phyloP scores from a whole-genome alignment of 176 grass and related monocot species.

The Aegilops longissima region DNA sequence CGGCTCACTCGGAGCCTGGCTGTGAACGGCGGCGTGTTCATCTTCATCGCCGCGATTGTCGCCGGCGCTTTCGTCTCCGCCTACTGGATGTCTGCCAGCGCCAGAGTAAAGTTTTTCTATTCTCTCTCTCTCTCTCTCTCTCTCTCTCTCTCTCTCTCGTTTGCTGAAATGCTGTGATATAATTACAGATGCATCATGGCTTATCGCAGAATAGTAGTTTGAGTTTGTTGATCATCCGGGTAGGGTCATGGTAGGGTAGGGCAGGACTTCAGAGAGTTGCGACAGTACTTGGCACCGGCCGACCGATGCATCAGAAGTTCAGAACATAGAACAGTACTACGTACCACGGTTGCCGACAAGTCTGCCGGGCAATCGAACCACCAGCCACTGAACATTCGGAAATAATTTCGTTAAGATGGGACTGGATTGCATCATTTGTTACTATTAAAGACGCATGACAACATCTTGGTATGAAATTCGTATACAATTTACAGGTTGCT shows the following conservation, averaged over 20 bases:
- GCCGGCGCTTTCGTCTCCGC: slow-evolving; percentile 45
- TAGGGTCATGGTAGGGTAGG: background rate
- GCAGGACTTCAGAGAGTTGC: background rate
- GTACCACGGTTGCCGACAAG: slow-evolving; percentile 6
- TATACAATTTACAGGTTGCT: no score
- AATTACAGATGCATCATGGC: background rate
- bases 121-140: background rate
- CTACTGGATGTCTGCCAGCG: slow-evolving; percentile 36
- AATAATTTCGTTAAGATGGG: no score
- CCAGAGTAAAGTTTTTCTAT: slow-evolving; percentile 22
- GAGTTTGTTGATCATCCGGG: background rate
- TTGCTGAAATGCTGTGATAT: background rate
- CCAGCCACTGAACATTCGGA: no score
- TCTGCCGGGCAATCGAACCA: no score
- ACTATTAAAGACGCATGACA: no score
- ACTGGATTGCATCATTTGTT: no score
- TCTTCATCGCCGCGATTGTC: slow-evolving; percentile 41
- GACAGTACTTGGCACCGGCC: background rate
- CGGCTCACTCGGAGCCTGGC: slow-evolving; percentile 31
- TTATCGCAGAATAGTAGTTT: background rate
- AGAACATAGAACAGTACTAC: background rate
- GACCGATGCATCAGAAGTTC: background rate
- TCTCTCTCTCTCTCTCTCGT: background rate
- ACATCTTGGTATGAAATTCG: no score
- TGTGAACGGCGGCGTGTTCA: slow-evolving; percentile 24